Evolutionary conservation across 805 yeast genomes (phyloP).

Genomic region (Tetrapisispora arboricola): DNA sequence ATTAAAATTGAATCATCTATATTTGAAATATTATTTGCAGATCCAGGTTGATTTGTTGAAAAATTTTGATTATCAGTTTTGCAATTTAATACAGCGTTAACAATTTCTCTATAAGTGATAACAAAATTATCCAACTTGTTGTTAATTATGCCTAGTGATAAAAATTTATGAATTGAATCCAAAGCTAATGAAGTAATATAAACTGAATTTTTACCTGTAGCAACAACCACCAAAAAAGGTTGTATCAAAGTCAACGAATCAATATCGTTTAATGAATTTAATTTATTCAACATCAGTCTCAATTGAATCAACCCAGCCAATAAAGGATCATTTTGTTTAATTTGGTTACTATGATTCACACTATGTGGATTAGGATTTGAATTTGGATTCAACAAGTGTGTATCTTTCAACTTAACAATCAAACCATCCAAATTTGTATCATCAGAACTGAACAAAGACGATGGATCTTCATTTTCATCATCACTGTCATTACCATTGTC

Average conservation of each 20-base stretch:
- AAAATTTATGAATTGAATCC: conserved; percentile 58
- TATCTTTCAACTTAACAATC: conserved; percentile 25
- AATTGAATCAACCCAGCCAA: conserved; percentile 69
- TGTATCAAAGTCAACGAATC: conserved; percentile 66
- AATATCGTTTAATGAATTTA: conserved; percentile 40
- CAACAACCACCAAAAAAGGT: conserved; percentile 74
- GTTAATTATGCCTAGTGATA: conserved; percentile 57
- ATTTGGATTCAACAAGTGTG: not conserved
- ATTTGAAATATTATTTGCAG: not conserved
- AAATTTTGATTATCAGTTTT: conserved; percentile 91
- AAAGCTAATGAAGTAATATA: conserved; percentile 72
- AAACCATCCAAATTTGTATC: conserved; percentile 17
- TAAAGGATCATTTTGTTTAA: conserved; percentile 38
- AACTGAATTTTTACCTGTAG: conserved; percentile 75
- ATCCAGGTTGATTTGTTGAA: conserved; percentile 55
- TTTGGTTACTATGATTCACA: conserved; percentile 4
- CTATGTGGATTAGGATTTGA: not conserved
- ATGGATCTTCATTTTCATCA: conserved; percentile 25
- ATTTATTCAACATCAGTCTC: conserved; percentile 53
- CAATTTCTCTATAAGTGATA: conserved; percentile 35
- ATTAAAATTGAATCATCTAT: conserved; percentile 79
- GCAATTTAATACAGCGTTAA: conserved; percentile 70
- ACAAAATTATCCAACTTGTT: conserved; percentile 48
- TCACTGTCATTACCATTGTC: conserved; percentile 21
- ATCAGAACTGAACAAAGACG: not conserved